Evolutionary conservation across 176 grass and related monocot genomes (phyloP).

Genomic region (Aegilops tauschii): DNA sequence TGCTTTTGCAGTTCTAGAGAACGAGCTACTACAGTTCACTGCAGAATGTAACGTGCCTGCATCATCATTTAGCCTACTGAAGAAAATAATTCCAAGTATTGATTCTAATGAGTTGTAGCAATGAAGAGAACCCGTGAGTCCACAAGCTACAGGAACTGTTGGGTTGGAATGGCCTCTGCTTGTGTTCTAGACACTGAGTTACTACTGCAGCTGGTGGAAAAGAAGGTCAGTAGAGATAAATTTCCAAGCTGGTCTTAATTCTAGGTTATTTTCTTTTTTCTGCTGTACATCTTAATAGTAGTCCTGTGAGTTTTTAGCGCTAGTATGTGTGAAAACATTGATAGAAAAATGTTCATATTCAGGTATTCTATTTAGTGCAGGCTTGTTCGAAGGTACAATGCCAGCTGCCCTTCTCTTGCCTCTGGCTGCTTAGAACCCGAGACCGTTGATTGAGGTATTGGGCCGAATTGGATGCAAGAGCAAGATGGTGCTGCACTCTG

Average conservation of each 20-base stretch:
- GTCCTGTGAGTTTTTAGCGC: neutral
- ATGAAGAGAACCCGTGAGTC: conserved; percentile 3
- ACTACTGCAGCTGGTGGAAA: conserved; percentile 12
- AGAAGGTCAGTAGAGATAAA: conserved; percentile 23
- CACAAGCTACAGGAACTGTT: neutral
- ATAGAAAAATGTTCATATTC: neutral
- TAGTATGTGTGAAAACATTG: neutral
- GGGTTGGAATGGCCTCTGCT: conserved; percentile 20
- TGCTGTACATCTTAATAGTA: neutral
- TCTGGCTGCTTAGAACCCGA: neutral
- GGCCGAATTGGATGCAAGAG: neutral
- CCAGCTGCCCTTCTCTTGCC: neutral
- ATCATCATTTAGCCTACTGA: conserved; percentile 69
- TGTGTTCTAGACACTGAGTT: neutral
- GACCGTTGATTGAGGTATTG: neutral
- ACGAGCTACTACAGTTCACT: conserved; percentile 68
- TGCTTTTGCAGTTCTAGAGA: conserved; percentile 83
- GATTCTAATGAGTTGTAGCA: conserved; percentile 52
- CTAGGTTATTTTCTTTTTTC: neutral
- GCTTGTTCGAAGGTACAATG: neutral
- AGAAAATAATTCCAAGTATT: conserved; percentile 91
- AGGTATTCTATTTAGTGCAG: neutral
- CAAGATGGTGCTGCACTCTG: neutral
- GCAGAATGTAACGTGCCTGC: conserved; percentile 47
- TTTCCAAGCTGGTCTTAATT: neutral